Conservation (phyloP, 805 yeast species). For the Ogataea chonburiensis region DNA sequence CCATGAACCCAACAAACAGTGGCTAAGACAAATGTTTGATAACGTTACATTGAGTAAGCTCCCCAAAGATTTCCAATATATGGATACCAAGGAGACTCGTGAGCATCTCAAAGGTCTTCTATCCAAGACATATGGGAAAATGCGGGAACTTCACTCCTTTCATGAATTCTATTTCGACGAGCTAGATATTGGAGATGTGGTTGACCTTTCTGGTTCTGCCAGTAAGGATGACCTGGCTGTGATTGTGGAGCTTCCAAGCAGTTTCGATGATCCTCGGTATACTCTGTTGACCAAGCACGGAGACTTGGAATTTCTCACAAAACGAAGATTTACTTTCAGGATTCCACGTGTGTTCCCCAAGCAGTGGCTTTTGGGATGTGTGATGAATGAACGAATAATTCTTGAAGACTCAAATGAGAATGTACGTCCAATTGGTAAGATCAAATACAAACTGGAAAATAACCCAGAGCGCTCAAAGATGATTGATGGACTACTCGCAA, state of each 20-base stretch:
- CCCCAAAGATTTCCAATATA: constrained; percentile 18
- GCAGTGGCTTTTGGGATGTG: constrained; percentile 32
- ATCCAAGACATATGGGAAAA: constrained; percentile 7
- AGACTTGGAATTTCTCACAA: constrained; percentile 48
- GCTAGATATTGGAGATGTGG: constrained; percentile 61
- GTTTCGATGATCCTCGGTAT: constrained; percentile 51
- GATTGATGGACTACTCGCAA: constrained; percentile 30
- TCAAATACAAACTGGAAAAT: constrained; percentile 34
- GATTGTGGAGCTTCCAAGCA: constrained; percentile 52
- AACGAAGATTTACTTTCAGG: constrained; percentile 45
- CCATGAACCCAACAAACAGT: constrained; percentile 30
- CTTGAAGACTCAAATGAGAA: constrained; percentile 14
- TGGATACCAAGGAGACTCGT: constrained; percentile 18
- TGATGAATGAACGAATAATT: constrained; percentile 31
- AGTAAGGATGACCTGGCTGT: constrained; percentile 49
- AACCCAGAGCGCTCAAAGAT: constrained; percentile 26
- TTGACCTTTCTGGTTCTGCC: constrained; percentile 44
- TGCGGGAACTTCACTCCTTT: constrained; percentile 12
- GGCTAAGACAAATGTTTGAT: constrained; percentile 25
- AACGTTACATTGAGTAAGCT: constrained; percentile 3
- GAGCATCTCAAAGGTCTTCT: constrained; percentile 5
- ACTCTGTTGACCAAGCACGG: constrained; percentile 60
- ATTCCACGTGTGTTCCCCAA: constrained; percentile 53
- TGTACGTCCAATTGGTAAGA: constrained; percentile 33
- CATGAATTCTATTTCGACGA: constrained; percentile 27